Conservation (phyloP, 306 rosid species). For the Urtica urens region DNA sequence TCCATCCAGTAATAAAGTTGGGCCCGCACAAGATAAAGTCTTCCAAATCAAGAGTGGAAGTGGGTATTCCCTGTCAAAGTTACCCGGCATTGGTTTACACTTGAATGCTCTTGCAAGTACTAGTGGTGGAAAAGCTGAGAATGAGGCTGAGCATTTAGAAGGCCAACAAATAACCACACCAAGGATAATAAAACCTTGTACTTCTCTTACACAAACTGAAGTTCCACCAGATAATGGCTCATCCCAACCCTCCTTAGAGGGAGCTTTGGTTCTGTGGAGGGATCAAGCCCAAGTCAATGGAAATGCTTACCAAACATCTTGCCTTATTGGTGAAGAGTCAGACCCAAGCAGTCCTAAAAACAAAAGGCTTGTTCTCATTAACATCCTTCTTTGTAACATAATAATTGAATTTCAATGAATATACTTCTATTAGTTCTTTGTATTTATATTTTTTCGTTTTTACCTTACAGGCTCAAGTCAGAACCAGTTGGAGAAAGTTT, state of each 20-base stretch:
- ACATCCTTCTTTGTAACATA: not conserved
- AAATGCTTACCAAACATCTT: constrained; percentile 2
- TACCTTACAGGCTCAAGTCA: constrained; percentile 1
- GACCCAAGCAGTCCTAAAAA: constrained; percentile 13
- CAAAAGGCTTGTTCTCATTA: constrained; percentile 13
- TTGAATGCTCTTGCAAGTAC: constrained; percentile 15
- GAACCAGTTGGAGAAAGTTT: constrained; percentile 14
- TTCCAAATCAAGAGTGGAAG: not conserved
- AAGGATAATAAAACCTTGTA: not conserved
- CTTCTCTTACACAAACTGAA: constrained; percentile 4
- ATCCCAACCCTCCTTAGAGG: constrained; percentile 1
- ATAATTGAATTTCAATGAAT: not conserved
- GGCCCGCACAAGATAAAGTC: not conserved
- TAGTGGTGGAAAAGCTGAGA: not conserved
- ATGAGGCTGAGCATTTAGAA: constrained; percentile 5
- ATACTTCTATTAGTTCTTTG: not conserved
- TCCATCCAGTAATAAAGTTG: constrained; percentile 4
- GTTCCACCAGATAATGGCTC: not conserved
- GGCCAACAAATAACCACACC: not conserved
- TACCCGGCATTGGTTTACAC: constrained; percentile 21
- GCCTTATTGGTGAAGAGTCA: constrained; percentile 5
- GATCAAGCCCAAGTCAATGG: constrained; percentile 3
- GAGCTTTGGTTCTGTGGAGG: constrained; percentile 3
- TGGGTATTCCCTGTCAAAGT: constrained; percentile 3
- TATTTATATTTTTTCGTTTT: not conserved